A percentile compares a stretch with the other conserved stretches of the same genome.
Evolutionary conservation across 345 rosid genomes (phyloP).

Genomic region (Citrus australasica): DNA sequence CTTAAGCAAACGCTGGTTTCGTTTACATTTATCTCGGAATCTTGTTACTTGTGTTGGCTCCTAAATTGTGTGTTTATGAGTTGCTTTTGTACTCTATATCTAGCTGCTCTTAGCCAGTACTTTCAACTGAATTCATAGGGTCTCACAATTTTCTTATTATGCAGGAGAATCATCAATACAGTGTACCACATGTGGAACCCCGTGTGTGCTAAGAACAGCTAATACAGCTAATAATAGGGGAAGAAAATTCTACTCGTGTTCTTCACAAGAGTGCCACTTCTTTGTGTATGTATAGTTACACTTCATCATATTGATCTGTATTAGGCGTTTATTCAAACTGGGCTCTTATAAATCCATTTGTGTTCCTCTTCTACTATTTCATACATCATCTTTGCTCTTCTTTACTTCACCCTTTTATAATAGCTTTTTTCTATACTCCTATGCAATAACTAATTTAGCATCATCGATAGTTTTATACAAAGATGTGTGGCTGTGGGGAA

Average conservation of each 20-base stretch:
- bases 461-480: not conserved
- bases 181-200: slow-evolving; percentile 66
- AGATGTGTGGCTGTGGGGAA: not conserved
- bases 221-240: slow-evolving; percentile 88
- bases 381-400: not conserved
- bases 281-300: slow-evolving; percentile 56
- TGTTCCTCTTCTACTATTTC: not conserved
- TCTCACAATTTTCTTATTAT: slow-evolving; percentile 7
- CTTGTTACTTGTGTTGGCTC: not conserved
- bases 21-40: not conserved
- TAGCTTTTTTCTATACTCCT: not conserved
- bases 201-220: slow-evolving; percentile 72
- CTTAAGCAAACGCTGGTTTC: not conserved
- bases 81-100: not conserved
- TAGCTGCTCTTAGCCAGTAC: not conserved
- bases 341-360: not conserved
- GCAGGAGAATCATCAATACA: slow-evolving; percentile 69
- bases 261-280: slow-evolving; percentile 77
- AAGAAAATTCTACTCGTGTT: slow-evolving; percentile 85
- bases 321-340: not conserved
- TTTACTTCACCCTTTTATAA: not conserved
- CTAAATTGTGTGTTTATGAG: not conserved
- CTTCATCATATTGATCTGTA: not conserved
- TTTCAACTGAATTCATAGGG: not conserved
- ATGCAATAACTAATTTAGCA: not conserved